Evolutionary conservation across 2,329 filamentous ascomycete genomes (phyloP).

Genomic region (Aspergillus alliaceus): DNA sequence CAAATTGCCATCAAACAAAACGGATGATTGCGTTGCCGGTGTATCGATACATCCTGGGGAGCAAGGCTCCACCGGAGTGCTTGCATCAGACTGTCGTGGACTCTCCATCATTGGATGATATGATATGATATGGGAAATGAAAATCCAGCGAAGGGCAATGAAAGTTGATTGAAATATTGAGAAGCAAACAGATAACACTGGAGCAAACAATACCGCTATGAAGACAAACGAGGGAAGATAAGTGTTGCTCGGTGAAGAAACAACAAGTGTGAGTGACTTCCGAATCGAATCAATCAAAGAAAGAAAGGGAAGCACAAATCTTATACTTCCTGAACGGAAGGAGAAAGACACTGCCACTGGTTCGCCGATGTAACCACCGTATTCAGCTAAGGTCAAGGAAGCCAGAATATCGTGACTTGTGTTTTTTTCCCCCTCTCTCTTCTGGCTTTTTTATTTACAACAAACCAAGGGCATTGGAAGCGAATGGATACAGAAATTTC

Average conservation of each 20-base stretch:
- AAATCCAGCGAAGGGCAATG: slow-evolving; percentile 12
- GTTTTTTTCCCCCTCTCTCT: not conserved
- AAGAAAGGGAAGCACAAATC: slow-evolving; percentile 21
- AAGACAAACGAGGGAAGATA: slow-evolving; percentile 9
- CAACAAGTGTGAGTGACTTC: slow-evolving; percentile 13
- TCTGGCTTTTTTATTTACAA: slow-evolving; percentile 17
- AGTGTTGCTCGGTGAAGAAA: slow-evolving; percentile 7
- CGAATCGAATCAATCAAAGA: slow-evolving; percentile 7
- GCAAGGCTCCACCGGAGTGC: slow-evolving; percentile 30
- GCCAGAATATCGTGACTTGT: slow-evolving; percentile 17
- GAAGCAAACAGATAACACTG: slow-evolving; percentile 9
- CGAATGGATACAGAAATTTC: slow-evolving; percentile 13
- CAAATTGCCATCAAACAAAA: slow-evolving; percentile 47
- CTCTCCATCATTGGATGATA: slow-evolving; percentile 27
- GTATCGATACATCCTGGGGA: slow-evolving; percentile 37
- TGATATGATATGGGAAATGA: too few relatives aligned
- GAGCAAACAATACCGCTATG: slow-evolving; percentile 6
- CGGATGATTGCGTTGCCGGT: slow-evolving; percentile 47
- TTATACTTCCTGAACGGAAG: slow-evolving; percentile 20
- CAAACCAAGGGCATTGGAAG: slow-evolving; percentile 15
- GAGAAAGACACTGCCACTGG: slow-evolving; percentile 9
- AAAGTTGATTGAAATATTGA: slow-evolving; percentile 1
- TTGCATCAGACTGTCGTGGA: slow-evolving; percentile 28
- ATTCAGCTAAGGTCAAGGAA: slow-evolving; percentile 20
- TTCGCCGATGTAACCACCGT: slow-evolving; percentile 22